A percentile compares a stretch with the other conserved stretches of the same genome.
Conservation (phyloP, 257 asterid genomes). For the Mentha longifolia region DNA sequence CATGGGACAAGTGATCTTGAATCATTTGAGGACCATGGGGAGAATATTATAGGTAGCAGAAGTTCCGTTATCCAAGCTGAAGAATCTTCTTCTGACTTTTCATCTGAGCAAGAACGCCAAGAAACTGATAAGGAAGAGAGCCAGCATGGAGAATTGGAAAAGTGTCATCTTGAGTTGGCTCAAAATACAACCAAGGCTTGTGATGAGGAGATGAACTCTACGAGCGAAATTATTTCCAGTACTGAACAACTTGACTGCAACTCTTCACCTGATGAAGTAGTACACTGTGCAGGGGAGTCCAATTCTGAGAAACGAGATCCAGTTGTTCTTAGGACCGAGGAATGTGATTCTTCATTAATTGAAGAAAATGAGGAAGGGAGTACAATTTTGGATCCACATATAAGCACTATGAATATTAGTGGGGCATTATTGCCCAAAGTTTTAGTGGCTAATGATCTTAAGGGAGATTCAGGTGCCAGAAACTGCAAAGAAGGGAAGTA, state of each 20-base stretch:
- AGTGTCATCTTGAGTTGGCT: conserved; percentile 23
- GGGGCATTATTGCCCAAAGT: conserved; percentile 33
- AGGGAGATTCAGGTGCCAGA: conserved; percentile 35
- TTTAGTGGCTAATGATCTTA: conserved; percentile 31
- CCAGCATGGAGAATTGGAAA: conserved; percentile 34
- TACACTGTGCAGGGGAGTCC: conserved; percentile 25
- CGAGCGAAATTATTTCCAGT: conserved; percentile 29
- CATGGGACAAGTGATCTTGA: conserved; percentile 37
- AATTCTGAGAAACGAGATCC: conserved; percentile 35
- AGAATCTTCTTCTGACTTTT: conserved; percentile 37
- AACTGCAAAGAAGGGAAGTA: conserved; percentile 54
- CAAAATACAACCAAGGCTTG: conserved; percentile 10
- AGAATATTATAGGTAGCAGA: conserved; percentile 35
- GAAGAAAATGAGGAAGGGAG: conserved; percentile 30
- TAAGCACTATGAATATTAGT: conserved; percentile 30
- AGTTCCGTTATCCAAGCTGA: conserved; percentile 31
- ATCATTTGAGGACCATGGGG: conserved; percentile 33
- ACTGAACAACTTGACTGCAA: conserved; percentile 28
- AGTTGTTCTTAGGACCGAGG: conserved; percentile 25
- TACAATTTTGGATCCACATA: conserved; percentile 34
- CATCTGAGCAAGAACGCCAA: conserved; percentile 35
- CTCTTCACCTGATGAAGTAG: conserved; percentile 28
- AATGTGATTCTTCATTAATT: conserved; percentile 31
- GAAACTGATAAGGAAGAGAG: conserved; percentile 37
- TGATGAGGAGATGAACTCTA: conserved; percentile 25